Evolutionary conservation across 306 rosid genomes (phyloP), one percentile per base, ranked within the genome.

Genomic region (Medicago ruthenica): DNA sequence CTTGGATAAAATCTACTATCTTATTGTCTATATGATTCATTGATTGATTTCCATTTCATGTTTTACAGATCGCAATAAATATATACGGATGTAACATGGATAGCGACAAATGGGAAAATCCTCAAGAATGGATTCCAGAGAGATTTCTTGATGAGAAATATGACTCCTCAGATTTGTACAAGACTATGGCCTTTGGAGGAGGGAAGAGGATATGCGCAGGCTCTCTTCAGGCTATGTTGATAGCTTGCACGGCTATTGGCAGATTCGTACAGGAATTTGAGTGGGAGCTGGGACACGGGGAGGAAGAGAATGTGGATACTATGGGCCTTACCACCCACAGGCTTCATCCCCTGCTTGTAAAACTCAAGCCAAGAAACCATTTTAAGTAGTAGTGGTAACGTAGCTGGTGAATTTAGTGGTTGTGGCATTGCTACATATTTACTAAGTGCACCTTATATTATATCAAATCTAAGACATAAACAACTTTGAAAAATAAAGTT

Each of bases 121-220:
- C 98, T 0, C 65, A 83, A 10, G 71, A 84, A 73, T 95, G 98
- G 98, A 85, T 58, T 42, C 99, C 99, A 0, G 98, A 95, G 88
- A 90, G 99, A 54, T 95, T 95, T 84, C 79, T 92, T 8, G 92
- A 89, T 5, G 85, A 80, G 72, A 89, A 86, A 64, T 88, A 81
- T 54, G 99, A 90, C 10, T 42, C 80, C 0, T 50, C 55, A 76
- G 99, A 95, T 80, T 60, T 92, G 85, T 71, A 88, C 85, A 95
- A 89, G 86, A 95, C 98, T 2, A 92, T 95, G 98, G 89, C 99
- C 2, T 95, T 95, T 76, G 98, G 99, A 70, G 91, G 88, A n/a
- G 99, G 99, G 71, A 92, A 89, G 89, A 88, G 99, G 84, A 90
- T 71, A n/a, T 95, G 98, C 53, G 89, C 98, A 1, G 99, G 99